Conservation (phyloP, 441 rosid species). For the Adansonia madagascariensis region DNA sequence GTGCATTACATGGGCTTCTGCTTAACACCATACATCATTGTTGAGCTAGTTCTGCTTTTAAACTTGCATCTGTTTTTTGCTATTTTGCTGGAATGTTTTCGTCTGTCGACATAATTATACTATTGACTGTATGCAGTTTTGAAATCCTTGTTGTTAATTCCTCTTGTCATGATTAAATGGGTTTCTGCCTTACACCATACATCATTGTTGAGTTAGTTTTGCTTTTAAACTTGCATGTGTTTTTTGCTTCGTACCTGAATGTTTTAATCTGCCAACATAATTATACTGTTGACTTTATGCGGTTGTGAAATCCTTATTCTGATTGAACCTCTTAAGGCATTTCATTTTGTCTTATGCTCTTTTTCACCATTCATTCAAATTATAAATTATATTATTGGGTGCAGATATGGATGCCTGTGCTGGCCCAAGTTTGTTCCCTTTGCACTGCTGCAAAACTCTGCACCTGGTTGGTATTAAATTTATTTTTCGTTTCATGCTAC, state of each 20-base stretch:
- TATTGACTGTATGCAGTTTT: background rate
- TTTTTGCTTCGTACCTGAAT: background rate
- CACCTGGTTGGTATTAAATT: conserved; percentile 72
- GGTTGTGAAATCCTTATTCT: background rate
- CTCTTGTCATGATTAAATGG: background rate
- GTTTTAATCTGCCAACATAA: background rate
- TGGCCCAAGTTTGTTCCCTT: conserved; percentile 76
- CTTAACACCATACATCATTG: conserved; percentile 4
- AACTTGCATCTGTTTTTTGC: background rate
- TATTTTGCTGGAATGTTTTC: background rate
- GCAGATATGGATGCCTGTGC: conserved; percentile 77
- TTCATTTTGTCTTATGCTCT: background rate
- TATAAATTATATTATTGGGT: conserved; percentile 27
- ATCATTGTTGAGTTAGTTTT: conserved; percentile 1
- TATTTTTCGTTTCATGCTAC: conserved; percentile 32
- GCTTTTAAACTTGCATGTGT: conserved; percentile 1
- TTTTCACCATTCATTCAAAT: background rate
- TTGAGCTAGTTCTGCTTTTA: conserved; percentile 12
- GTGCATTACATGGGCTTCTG: conserved; percentile 2
- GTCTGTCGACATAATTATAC: background rate
- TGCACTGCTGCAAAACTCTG: conserved; percentile 92
- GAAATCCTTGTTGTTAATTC: background rate
- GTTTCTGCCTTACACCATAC: background rate
- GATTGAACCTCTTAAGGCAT: conserved; percentile 8
- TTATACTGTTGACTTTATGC: background rate